A percentile compares a stretch with the other conserved stretches of the same genome.
Evolutionary conservation across 371 early-diverging fungal genomes (phyloP).

Genomic region (Rhizomucor miehei): DNA sequence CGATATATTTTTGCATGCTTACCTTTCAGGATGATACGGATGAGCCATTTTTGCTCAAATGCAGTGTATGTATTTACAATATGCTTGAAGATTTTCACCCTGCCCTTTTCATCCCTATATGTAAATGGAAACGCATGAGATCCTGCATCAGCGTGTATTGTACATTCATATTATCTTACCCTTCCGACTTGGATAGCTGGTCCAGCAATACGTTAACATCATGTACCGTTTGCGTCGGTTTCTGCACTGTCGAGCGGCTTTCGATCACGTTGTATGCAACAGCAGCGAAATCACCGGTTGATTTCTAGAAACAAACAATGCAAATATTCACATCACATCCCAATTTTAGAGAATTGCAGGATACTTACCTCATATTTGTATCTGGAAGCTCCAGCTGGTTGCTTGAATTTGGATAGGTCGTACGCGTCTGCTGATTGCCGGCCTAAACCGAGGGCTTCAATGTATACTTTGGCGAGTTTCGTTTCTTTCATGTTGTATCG

Average conservation of each 20-base stretch:
- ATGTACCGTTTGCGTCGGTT: slow-evolving; percentile 38
- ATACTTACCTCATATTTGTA: slow-evolving; percentile 27
- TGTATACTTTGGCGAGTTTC: slow-evolving; percentile 61
- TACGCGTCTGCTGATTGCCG: slow-evolving; percentile 51
- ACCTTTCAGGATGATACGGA: slow-evolving; percentile 73
- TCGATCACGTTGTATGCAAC: slow-evolving; percentile 47
- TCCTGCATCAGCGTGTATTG: no score
- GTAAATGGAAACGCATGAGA: neutral
- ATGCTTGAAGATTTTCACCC: slow-evolving; percentile 42
- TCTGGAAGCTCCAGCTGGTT: slow-evolving; percentile 26
- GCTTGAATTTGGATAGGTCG: slow-evolving; percentile 58
- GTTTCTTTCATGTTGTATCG: slow-evolving; percentile 70
- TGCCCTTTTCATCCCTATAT: slow-evolving; percentile 19
- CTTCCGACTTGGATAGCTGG: slow-evolving; percentile 23
- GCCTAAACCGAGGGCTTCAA: slow-evolving; percentile 54
- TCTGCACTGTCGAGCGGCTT: slow-evolving; percentile 38
- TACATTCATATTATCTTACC: slow-evolving; percentile 10
- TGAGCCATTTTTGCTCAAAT: slow-evolving; percentile 73
- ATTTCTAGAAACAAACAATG: slow-evolving; percentile 19
- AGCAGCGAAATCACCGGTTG: slow-evolving; percentile 51
- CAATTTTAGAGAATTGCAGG: no score
- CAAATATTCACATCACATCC: no score
- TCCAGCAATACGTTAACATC: slow-evolving; percentile 48
- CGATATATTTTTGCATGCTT: neutral
- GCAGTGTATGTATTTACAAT: slow-evolving; percentile 59